Evolutionary conservation across 2,329 filamentous ascomycete genomes (phyloP), one percentile per base, ranked within the genome.

Genomic region (Cladorrhinum sp.): DNA sequence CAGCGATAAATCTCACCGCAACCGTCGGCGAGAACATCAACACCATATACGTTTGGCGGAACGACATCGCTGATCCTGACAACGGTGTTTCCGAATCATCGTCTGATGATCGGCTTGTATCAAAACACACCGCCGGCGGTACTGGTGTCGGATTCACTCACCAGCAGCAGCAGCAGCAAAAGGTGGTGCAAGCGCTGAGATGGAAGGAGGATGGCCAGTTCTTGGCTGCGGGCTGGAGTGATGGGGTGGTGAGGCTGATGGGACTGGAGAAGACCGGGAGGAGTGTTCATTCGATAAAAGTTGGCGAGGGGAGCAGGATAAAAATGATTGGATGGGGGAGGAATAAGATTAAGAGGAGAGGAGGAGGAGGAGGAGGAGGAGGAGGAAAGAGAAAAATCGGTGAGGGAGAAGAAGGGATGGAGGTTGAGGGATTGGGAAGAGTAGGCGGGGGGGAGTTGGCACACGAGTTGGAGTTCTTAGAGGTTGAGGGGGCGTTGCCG

Each of bases 1-100:
- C 93, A 16, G 89, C 87, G 8, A 90, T 96, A 78, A 91, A 97
- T 75, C 81, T 98, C 51, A 81, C 89, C n/a, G 87, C 88, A 4
- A 81, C 92, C 12, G 89, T 90, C 12, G 84, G 82, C n/a, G 80
- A 82, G 16, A 84, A 86, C 62, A 86, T 86, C 54, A 86, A 65
- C 21, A 61, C 86, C 55, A 78, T 97, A 18, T 82, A 89, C 66
- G 86, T 96, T 49, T 93, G 89, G 74, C 84, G 94, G 54, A 91
- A 89, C 63, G 89, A 88, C 1, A 91, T 97, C 66, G 68, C n/a
- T 46, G 7, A 21, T 46, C 14, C 42, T 7, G 16, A 7, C n/a
- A 3, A 36, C 8, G 33, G 12, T 16, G 8, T 9, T 28, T 9
- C 26, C 9, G 26, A 28, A 36, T 36, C 16, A 18, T 16, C 42